Conservation (phyloP, 805 yeast species). For the Candida xiaguanensis region DNA sequence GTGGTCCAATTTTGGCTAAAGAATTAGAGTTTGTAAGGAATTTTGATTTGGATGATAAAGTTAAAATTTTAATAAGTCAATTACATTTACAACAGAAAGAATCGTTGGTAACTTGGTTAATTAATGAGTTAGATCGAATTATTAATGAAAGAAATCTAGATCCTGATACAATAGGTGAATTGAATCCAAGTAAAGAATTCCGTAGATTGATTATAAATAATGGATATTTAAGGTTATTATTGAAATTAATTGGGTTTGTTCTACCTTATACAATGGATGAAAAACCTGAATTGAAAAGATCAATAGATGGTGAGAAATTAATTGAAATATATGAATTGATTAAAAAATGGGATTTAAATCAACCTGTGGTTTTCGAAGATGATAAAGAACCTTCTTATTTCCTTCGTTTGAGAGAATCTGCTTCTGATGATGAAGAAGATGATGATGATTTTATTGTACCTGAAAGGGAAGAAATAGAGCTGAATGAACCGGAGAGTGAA, state of each 20-base stretch:
- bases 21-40: conserved; percentile 31
- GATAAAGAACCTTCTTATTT: conserved; percentile 33
- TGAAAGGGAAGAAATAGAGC: too few species aligned
- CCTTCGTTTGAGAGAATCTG: conserved; percentile 23
- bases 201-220: conserved; percentile 41
- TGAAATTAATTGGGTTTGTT: conserved; percentile 44
- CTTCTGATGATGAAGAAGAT: conserved; percentile 29
- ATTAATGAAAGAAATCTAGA: conserved; percentile 19
- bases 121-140: conserved; percentile 29
- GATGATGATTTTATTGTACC: conserved; percentile 16
- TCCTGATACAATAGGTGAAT: conserved; percentile 8
- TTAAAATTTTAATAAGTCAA: conserved; percentile 49
- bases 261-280: conserved; percentile 39
- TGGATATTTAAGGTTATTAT: conserved; percentile 45
- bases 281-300: conserved; percentile 34
- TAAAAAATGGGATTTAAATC: conserved; percentile 36
- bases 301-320: conserved; percentile 27
- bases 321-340: conserved; percentile 33
- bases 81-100: conserved; percentile 43
- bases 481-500: conserved; percentile 25
- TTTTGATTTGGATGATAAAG: conserved; percentile 41
- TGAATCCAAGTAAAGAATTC: conserved; percentile 13
- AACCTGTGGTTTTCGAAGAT: conserved; percentile 32
- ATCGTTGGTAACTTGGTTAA: conserved; percentile 42
- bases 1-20: conserved; percentile 24